A percentile compares a stretch with the other conserved stretches of the same genome.
phyloP scores from a whole-genome alignment of 164 flowering plant genomes.

The Umbellularia californica region DNA sequence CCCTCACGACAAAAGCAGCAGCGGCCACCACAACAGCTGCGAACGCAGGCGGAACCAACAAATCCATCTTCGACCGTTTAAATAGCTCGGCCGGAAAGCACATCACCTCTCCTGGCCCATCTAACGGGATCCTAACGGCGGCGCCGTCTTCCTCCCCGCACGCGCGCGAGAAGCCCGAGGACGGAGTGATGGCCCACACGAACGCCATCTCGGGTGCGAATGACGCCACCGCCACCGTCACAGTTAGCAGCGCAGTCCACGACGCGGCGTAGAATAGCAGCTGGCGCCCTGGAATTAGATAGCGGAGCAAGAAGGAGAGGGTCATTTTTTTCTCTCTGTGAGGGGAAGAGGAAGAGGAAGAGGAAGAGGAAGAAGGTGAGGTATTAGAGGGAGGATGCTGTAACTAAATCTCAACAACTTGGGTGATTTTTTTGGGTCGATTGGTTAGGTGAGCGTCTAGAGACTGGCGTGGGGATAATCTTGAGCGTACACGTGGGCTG shows the following conservation, averaged over 20 bases:
- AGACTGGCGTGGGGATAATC: neutral
- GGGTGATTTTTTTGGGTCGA: neutral
- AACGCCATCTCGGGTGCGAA: conserved; percentile 37
- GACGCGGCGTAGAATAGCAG: conserved; percentile 11
- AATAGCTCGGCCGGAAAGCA: conserved; percentile 53
- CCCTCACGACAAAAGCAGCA: conserved; percentile 49
- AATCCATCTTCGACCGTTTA: conserved; percentile 36
- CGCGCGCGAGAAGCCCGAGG: conserved; percentile 21
- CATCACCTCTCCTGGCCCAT: conserved; percentile 43
- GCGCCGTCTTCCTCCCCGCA: conserved; percentile 4
- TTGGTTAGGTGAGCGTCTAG: neutral
- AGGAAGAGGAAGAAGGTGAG: neutral
- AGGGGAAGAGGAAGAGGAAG: neutral
- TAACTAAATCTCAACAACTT: neutral
- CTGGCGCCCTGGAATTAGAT: neutral
- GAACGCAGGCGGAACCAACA: conserved; percentile 61
- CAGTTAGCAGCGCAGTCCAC: conserved; percentile 32
- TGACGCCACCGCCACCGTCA: conserved; percentile 31
- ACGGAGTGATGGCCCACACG: conserved; percentile 27
- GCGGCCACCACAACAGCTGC: conserved; percentile 55
- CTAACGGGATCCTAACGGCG: conserved; percentile 44
- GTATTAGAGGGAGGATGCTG: neutral
- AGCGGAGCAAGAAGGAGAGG: neutral
- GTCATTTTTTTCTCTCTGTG: neutral
- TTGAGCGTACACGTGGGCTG: neutral